These are phyloP conservation scores for Populus trichocarpa DNA, from an alignment of 441 rosid species.

Conservation along the genomic window DNA sequence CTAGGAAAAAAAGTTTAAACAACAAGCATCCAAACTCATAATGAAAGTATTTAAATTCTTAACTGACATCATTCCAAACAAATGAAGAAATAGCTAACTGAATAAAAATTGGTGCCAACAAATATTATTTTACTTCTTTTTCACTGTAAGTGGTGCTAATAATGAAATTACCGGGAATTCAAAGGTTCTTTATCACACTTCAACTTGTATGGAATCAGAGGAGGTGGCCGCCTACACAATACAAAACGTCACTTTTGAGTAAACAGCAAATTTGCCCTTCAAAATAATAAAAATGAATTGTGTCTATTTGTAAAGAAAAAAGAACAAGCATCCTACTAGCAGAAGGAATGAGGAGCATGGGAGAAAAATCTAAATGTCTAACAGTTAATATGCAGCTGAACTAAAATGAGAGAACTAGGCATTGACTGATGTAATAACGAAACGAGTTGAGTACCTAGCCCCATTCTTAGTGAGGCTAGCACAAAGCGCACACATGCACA, in stretches of 20 bases:
- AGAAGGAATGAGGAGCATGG: neutral
- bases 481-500: neutral
- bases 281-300: neutral
- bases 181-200: constrained; percentile 91
- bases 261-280: neutral
- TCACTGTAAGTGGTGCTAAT: neutral
- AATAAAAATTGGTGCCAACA: neutral
- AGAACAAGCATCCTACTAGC: neutral
- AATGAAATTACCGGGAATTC: constrained; percentile 65
- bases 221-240: constrained; percentile 68
- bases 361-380: neutral
- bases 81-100: neutral
- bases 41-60: neutral
- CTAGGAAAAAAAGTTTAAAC: constrained; percentile 2
- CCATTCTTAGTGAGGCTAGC: neutral
- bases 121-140: neutral
- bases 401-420: neutral
- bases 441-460: neutral
- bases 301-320: neutral
- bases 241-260: constrained; percentile 8
- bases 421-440: neutral
- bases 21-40: constrained; percentile 3
- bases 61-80: constrained; percentile 5
- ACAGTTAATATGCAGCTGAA: neutral
- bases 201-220: constrained; percentile 73